phyloP scores from a whole-genome alignment of 148 eudicot genomes.

The Mesembryanthemum crystallinum region DNA sequence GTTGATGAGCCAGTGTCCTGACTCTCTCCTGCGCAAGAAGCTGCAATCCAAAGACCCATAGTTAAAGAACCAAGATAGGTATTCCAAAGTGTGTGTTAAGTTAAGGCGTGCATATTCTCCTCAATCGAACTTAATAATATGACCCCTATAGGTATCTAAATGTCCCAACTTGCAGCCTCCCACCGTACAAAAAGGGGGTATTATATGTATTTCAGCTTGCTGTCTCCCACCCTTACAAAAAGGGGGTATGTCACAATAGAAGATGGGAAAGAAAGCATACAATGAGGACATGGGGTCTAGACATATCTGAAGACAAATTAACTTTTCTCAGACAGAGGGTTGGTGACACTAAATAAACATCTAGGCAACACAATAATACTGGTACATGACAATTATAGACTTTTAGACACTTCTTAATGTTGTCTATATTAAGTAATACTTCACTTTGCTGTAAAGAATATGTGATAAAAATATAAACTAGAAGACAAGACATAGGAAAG shows the following conservation, averaged over 20 bases:
- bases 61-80: background rate
- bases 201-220: too few species aligned
- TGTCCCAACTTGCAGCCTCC: too few species aligned
- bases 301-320: background rate
- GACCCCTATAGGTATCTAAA: background rate
- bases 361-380: background rate
- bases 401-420: too few species aligned
- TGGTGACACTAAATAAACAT: background rate
- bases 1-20: slow-evolving; percentile 63
- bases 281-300: background rate
- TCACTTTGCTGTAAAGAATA: too few species aligned
- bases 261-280: background rate
- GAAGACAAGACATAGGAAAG: background rate
- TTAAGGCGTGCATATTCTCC: slow-evolving; percentile 42
- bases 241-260: too few species aligned
- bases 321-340: background rate
- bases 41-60: slow-evolving; percentile 30
- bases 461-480: too few species aligned
- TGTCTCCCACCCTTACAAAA: too few species aligned
- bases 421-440: too few species aligned
- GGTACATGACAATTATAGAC: too few species aligned
- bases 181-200: too few species aligned
- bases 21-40: slow-evolving; percentile 52
- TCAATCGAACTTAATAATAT: background rate
- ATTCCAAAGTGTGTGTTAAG: slow-evolving; percentile 40